Conservation (phyloP, 805 yeast species). For the Kuraishia borneana region DNA sequence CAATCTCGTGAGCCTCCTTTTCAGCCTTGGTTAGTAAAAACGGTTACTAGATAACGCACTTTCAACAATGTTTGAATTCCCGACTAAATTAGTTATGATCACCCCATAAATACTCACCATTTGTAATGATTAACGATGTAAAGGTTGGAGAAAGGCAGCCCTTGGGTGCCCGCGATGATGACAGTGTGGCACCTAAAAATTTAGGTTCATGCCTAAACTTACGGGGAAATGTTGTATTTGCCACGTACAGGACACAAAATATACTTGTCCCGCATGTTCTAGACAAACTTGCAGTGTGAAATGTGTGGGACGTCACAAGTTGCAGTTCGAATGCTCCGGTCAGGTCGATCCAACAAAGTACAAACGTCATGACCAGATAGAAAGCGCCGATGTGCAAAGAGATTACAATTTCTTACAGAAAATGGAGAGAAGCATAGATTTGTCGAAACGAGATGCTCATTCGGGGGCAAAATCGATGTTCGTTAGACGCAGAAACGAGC, state of each 20-base stretch:
- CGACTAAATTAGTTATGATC: conserved; percentile 12
- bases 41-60: conserved; percentile 19
- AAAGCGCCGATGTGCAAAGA: conserved; percentile 48
- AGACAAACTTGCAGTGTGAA: conserved; percentile 54
- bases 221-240: conserved; percentile 36
- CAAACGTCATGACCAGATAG: conserved; percentile 35
- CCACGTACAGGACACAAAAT: conserved; percentile 32
- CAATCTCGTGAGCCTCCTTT: conserved; percentile 94
- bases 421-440: conserved; percentile 46
- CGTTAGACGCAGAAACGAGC: conserved; percentile 7
- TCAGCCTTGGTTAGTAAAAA: conserved; percentile 47
- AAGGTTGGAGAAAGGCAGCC: too few species aligned
- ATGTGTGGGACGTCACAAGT: conserved; percentile 67
- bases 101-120: background rate
- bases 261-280: conserved; percentile 74
- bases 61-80: conserved; percentile 66
- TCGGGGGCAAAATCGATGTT: conserved; percentile 33
- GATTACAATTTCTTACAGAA: conserved; percentile 69
- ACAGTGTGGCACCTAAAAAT: too few species aligned
- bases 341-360: conserved; percentile 48
- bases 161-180: too few species aligned
- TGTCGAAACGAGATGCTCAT: conserved; percentile 42
- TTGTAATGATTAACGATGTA: too few species aligned
- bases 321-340: conserved; percentile 55
- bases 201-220: too few species aligned